Conservation (phyloP, 179 eudicot species). For the Heliamphora pulchella region DNA sequence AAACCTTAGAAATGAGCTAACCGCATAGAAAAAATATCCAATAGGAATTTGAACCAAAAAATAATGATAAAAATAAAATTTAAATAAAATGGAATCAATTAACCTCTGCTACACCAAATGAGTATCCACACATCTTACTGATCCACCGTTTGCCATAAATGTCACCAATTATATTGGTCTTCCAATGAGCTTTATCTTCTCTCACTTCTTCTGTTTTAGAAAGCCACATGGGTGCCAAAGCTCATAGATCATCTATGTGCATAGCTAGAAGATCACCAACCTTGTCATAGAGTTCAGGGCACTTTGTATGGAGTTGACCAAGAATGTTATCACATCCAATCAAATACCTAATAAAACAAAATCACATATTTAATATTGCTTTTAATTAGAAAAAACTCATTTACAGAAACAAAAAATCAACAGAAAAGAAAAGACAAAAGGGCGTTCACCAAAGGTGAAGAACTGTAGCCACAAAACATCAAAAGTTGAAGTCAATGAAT, state of each 20-base stretch:
- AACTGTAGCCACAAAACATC: neutral
- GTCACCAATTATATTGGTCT: conserved; percentile 86
- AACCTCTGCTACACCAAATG: conserved; percentile 97
- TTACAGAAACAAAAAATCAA: neutral
- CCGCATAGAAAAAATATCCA: neutral
- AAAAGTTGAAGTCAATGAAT: neutral
- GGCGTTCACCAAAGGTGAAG: conserved; percentile 9
- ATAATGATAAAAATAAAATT: neutral
- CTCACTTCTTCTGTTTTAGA: conserved; percentile 97
- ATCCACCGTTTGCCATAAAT: conserved; percentile 88
- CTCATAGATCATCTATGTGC: conserved; percentile 93
- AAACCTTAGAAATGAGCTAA: neutral
- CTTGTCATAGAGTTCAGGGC: conserved; percentile 93
- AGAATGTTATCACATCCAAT: conserved; percentile 93
- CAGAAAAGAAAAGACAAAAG: neutral
- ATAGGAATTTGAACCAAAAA: neutral
- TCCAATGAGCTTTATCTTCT: conserved; percentile 89
- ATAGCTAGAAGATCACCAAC: conserved; percentile 90
- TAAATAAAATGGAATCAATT: conserved; percentile 11
- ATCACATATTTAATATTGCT: neutral
- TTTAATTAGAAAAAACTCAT: neutral
- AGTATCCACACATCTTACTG: conserved; percentile 99
- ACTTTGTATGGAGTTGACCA: conserved; percentile 75
- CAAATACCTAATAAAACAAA: conserved; percentile 54
- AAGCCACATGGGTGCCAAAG: conserved; percentile 93